Percentiles rank a stretch among this genome's conserved stretches.
phyloP scores from a whole-genome alignment of 1,284 basidiomycete species.

The Tylopilus sp. region DNA sequence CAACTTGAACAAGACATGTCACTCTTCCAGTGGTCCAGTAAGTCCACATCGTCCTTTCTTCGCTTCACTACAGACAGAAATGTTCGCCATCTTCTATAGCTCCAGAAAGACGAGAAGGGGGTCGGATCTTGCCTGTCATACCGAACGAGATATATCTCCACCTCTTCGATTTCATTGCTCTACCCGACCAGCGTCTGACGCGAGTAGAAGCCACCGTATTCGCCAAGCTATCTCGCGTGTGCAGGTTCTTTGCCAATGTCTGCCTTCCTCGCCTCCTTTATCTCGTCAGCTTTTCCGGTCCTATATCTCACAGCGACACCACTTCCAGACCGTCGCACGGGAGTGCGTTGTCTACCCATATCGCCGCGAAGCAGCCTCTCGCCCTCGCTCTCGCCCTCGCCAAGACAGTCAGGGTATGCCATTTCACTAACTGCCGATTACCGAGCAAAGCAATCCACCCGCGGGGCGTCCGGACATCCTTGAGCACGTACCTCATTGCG shows the following conservation, averaged over 20 bases:
- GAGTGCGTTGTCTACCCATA: conserved; percentile 13
- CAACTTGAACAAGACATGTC: too few species aligned
- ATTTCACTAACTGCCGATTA: neutral
- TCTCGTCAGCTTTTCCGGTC: conserved; percentile 28
- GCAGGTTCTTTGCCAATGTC: conserved; percentile 40
- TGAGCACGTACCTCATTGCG: neutral
- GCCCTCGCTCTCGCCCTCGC: conserved; percentile 21
- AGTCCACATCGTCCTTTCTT: neutral
- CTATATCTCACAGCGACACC: neutral
- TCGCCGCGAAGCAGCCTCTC: conserved; percentile 13
- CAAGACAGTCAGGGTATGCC: conserved; percentile 13
- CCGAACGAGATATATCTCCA: conserved; percentile 38
- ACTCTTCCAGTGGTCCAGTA: conserved; percentile 15
- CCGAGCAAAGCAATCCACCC: neutral
- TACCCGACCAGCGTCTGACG: neutral
- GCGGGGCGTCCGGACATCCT: conserved; percentile 1
- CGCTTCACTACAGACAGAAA: too few species aligned
- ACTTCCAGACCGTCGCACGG: neutral
- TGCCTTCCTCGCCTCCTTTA: conserved; percentile 38
- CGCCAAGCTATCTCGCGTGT: conserved; percentile 38
- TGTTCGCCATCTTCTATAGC: conserved; percentile 8
- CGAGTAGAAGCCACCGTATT: conserved; percentile 20
- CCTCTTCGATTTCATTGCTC: conserved; percentile 34
- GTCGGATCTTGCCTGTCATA: conserved; percentile 16
- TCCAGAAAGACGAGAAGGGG: conserved; percentile 13